A percentile compares a stretch with the other conserved stretches of the same genome.
phyloP scores from a whole-genome alignment of 2,329 filamentous ascomycete species.

The Byssothecium circinans region DNA sequence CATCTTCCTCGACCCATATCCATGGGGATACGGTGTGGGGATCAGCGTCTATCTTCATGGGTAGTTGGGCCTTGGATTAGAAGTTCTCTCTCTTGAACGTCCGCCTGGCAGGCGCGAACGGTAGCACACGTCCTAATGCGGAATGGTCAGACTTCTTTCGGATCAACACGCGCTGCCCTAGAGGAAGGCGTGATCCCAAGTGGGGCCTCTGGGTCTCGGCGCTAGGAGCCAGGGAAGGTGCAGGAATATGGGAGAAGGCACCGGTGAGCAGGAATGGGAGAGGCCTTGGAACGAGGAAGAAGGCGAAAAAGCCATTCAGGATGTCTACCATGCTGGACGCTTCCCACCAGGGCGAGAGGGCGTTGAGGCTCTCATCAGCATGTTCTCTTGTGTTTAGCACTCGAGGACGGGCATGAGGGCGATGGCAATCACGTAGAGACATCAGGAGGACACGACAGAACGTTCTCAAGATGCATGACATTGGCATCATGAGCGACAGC shows the following conservation, averaged over 20 bases:
- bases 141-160: not conserved
- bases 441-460: too few species aligned
- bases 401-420: too few species aligned
- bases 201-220: not conserved
- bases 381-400: too few species aligned
- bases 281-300: too few species aligned
- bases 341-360: too few species aligned
- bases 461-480: too few species aligned
- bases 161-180: not conserved
- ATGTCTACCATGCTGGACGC: too few species aligned
- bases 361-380: too few species aligned
- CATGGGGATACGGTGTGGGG: not conserved
- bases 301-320: too few species aligned
- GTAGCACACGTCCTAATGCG: not conserved
- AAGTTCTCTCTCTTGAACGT: slow-evolving; percentile 15
- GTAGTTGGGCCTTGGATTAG: slow-evolving; percentile 12
- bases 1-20: not conserved
- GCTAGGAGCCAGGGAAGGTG: not conserved
- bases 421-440: too few species aligned
- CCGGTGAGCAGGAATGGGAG: too few species aligned
- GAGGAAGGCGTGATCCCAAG: not conserved
- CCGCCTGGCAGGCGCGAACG: not conserved
- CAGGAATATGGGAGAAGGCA: not conserved
- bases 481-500: too few species aligned
- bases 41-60: slow-evolving; percentile 19